phyloP scores from a whole-genome alignment of 345 rosid genomes.

The Mercurialis annua region DNA sequence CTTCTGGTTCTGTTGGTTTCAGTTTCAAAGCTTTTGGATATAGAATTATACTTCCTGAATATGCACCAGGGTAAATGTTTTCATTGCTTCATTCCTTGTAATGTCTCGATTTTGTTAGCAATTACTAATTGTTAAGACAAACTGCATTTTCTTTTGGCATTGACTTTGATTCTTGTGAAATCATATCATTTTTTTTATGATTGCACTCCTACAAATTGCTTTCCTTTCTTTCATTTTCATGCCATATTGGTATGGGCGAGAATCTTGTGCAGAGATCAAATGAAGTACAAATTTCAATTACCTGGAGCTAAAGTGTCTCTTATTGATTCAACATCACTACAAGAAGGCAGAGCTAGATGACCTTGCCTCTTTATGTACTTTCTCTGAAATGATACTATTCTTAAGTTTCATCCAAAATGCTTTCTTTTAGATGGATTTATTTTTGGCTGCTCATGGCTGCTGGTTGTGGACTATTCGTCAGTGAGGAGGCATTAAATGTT shows the following conservation, averaged over 20 bases:
- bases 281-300: not conserved
- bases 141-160: not conserved
- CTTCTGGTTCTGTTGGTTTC: constrained; percentile 47
- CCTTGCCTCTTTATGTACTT: constrained; percentile 2
- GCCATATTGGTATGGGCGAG: too few species aligned
- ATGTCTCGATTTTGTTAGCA: not conserved
- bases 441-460: constrained; percentile 97
- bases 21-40: constrained; percentile 72
- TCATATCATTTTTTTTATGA: not conserved
- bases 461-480: constrained; percentile 76
- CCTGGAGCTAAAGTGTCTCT: not conserved
- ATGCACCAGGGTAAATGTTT: constrained; percentile 66
- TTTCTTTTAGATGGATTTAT: constrained; percentile 70
- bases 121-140: not conserved
- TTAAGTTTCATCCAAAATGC: constrained; percentile 15
- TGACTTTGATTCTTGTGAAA: not conserved
- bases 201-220: too few species aligned
- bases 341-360: not conserved
- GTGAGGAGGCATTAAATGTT: constrained; percentile 90
- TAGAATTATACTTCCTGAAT: constrained; percentile 59
- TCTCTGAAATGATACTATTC: not conserved
- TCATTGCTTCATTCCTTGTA: too few species aligned
- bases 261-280: too few species aligned
- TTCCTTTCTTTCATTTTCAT: too few species aligned
- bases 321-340: not conserved